These are phyloP conservation scores for Aspergillus melleus DNA, from an alignment of 2,329 filamentous ascomycete genomes.

Conservation along the genomic window DNA sequence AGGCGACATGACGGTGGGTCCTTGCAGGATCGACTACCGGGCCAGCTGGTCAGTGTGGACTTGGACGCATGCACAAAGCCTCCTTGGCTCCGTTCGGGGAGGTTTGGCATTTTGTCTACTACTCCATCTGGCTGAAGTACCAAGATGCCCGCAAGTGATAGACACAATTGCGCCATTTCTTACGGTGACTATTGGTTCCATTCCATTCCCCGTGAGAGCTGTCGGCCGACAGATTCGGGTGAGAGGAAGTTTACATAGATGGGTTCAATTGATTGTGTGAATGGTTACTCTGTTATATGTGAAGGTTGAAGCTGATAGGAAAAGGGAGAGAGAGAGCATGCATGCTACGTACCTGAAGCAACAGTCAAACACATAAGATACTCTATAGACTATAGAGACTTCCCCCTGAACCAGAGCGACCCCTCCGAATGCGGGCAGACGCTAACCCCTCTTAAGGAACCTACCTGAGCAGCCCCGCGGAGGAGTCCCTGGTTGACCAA, in stretches of 20 bases:
- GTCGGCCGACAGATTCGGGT: conserved; percentile 26
- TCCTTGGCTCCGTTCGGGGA: background rate
- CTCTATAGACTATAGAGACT: too few relatives aligned
- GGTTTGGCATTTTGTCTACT: background rate
- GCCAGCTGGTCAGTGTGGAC: background rate
- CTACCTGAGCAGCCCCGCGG: too few relatives aligned
- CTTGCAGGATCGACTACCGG: background rate
- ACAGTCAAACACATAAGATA: too few relatives aligned
- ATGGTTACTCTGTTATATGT: too few relatives aligned
- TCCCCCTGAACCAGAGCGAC: background rate
- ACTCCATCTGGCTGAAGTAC: background rate
- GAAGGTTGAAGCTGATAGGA: too few relatives aligned
- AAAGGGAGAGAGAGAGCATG: too few relatives aligned
- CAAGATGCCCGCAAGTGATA: conserved; percentile 12
- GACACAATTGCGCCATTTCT: conserved; percentile 35
- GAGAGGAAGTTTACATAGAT: background rate
- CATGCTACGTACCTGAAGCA: too few relatives aligned
- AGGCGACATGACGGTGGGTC: background rate
- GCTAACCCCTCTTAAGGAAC: conserved; percentile 15
- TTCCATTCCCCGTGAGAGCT: conserved; percentile 7
- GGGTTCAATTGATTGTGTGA: too few relatives aligned
- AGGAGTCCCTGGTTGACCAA: conserved; percentile 27
- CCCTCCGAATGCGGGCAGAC: conserved; percentile 6
- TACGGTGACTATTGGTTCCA: conserved; percentile 29
- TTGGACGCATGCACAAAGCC: background rate